Percentiles rank a stretch among this genome's conserved stretches.
These are phyloP conservation scores for Lactarius tabidus DNA, from an alignment of 768 basidiomycete species.

Conservation along the genomic window DNA sequence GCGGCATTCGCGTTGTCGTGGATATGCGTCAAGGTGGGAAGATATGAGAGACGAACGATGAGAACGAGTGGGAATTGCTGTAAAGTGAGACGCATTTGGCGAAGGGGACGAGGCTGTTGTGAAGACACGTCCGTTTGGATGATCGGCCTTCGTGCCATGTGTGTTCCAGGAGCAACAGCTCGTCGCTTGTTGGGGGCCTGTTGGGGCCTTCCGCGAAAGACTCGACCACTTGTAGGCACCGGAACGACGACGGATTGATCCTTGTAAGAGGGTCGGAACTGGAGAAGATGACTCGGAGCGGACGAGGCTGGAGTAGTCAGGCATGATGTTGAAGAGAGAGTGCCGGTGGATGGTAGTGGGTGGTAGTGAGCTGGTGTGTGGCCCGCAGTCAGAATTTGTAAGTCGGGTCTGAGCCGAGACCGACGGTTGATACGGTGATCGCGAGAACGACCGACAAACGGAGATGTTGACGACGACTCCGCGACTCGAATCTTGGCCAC, in stretches of 20 bases:
- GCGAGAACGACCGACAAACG: neutral
- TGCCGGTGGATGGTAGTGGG: neutral
- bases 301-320: constrained; percentile 5
- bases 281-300: constrained; percentile 2
- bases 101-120: neutral
- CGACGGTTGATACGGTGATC: neutral
- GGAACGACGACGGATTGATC: constrained; percentile 14
- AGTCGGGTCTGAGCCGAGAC: neutral
- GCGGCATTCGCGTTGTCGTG: neutral
- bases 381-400: neutral
- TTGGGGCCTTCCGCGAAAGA: neutral
- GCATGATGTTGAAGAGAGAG: neutral
- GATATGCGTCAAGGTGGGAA: neutral
- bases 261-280: neutral
- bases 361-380: no score
- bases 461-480: neutral
- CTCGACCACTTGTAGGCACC: neutral
- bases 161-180: neutral
- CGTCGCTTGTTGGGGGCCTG: neutral
- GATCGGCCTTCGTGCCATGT: neutral
- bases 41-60: constrained; percentile 3
- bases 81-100: constrained; percentile 7
- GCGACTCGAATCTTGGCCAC: neutral
- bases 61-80: constrained; percentile 6
- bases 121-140: neutral